Evolutionary conservation across 2,329 filamentous ascomycete species (phyloP), one percentile per base, ranked within the genome.

Genomic region (Fusarium xyrophilum): DNA sequence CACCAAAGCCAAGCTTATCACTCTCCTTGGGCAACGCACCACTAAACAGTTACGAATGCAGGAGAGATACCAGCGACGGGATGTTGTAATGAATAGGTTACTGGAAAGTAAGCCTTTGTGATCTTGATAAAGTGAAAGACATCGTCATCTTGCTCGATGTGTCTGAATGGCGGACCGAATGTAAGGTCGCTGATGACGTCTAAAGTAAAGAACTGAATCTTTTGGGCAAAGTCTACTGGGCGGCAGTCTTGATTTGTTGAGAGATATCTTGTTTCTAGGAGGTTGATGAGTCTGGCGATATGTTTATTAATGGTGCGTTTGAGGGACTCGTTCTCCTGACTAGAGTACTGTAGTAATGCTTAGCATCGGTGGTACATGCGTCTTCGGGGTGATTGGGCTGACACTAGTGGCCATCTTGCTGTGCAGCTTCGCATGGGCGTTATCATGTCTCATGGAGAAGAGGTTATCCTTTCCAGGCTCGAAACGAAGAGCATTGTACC

Each of bases 181-280:
- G 83, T 82, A 19, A 88, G 75, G 27, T 79, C 77, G 43, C 80
- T 83, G 61, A 88, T 84, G 12, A 86, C 82, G 65, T 88, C 86
- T 3, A 87, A 75, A 0, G 84, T 84, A 58, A 87, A 83, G 73
- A 79, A 86, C 21, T 84, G 81, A 0, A 82, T 74, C 56, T 83
- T 83, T 19, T 76, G 72, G 12, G 81, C 82, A 11, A 86, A 71
- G 60, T 87, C 83, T 71, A 86, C 79, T 0, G 75, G 78, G 9
- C 71, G 67, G 13, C 75, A 65, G 1, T 62, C 60, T 9, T 50
- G 21, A 2, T 76, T 65, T 9, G 67, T 75, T 0, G 79, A 80
- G 5, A 81, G 67, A 56, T 86, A 87, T 42, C 81, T 82, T 6
- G 65, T 68, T 28, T 77, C 76, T 28, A 87, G 77, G 4, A 87